These are phyloP conservation scores for Hypoxylon fragiforme DNA, from an alignment of 495 filamentous ascomycete genomes.

Conservation along the genomic window DNA sequence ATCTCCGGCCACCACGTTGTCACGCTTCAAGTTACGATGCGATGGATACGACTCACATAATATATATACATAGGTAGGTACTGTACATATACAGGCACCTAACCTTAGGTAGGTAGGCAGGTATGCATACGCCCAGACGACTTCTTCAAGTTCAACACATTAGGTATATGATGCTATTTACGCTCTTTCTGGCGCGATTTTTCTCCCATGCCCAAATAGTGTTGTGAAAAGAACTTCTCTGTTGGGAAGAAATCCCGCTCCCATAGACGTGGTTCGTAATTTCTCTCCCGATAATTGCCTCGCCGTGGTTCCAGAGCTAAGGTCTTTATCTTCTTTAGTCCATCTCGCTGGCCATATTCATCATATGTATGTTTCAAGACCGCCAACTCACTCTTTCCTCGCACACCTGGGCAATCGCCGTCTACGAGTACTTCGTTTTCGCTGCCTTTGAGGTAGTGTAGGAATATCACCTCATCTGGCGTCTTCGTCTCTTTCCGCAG, in stretches of 20 bases:
- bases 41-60: too few relatives aligned
- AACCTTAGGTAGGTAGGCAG: too few relatives aligned
- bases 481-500: conserved; percentile 21
- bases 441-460: conserved; percentile 10
- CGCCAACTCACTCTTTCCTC: conserved; percentile 30
- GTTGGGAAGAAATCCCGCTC: background rate
- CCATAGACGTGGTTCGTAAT: conserved; percentile 1
- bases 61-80: background rate
- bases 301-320: conserved; percentile 28
- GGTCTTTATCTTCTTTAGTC: background rate
- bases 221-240: background rate
- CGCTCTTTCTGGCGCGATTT: too few relatives aligned
- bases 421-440: conserved; percentile 11
- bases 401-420: conserved; percentile 4
- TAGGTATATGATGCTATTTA: too few relatives aligned
- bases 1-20: too few relatives aligned
- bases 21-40: too few relatives aligned
- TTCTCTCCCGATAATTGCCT: background rate
- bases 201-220: background rate
- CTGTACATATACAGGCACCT: background rate
- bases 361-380: background rate
- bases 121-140: background rate
- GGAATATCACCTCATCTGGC: conserved; percentile 35
- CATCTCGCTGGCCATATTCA: background rate
- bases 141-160: too few relatives aligned